phyloP scores from a whole-genome alignment of 1,139 yeast genomes.

The Debaryomyces psychrophilus region DNA sequence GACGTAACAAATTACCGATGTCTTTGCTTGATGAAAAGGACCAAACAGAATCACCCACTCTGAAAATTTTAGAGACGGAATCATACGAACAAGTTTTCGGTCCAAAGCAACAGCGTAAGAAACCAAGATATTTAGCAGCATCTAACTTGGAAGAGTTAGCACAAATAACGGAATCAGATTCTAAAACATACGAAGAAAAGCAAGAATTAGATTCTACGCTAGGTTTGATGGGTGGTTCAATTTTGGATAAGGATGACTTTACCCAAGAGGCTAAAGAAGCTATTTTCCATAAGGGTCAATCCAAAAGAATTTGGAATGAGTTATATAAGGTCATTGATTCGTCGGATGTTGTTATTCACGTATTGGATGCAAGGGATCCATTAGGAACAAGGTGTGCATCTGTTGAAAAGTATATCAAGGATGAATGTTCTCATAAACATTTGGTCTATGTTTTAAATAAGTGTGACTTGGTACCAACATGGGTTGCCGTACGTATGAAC shows the following conservation, averaged over 20 bases:
- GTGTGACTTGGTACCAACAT: conserved; percentile 97
- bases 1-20: conserved; percentile 94
- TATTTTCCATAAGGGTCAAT: conserved; percentile 94
- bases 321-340: conserved; percentile 95
- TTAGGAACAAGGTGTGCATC: conserved; percentile 92
- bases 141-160: conserved; percentile 83
- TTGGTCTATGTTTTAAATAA: conserved; percentile 91
- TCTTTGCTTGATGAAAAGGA: conserved; percentile 88
- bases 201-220: conserved; percentile 72
- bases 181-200: conserved; percentile 68
- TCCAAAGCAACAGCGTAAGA: conserved; percentile 92
- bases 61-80: conserved; percentile 86
- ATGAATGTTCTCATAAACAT: conserved; percentile 97
- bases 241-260: conserved; percentile 74
- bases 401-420: conserved; percentile 89
- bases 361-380: conserved; percentile 96
- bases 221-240: conserved; percentile 75
- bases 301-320: conserved; percentile 98
- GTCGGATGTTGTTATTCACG: conserved; percentile 93
- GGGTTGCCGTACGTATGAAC: conserved; percentile 93
- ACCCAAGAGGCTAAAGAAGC: conserved; percentile 92
- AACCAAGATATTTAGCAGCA: conserved; percentile 75
- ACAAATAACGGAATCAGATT: conserved; percentile 59
- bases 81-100: conserved; percentile 84
- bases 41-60: conserved; percentile 70